phyloP scores from a whole-genome alignment of 1,284 basidiomycete genomes.

The Vanrija pseudolonga region DNA sequence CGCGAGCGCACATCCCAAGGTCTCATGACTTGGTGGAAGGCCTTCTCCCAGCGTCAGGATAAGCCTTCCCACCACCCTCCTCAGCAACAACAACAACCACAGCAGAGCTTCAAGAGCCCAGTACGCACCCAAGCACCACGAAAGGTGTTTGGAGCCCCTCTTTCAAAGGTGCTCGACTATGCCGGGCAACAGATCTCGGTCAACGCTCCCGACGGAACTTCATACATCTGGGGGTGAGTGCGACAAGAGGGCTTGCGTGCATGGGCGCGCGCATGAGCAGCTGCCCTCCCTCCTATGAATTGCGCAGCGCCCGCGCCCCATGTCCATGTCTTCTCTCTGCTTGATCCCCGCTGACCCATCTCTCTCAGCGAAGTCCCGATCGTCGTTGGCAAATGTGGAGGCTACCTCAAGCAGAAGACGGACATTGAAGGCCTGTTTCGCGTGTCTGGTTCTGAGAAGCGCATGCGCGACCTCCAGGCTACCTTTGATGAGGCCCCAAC shows the following conservation, averaged over 20 bases:
- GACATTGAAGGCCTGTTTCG: conserved; percentile 95
- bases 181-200: conserved; percentile 94
- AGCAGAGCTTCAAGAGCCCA: not conserved
- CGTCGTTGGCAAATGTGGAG: conserved; percentile 92
- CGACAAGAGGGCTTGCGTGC: no score
- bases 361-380: conserved; percentile 78
- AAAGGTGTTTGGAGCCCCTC: conserved; percentile 77
- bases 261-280: not conserved
- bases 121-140: not conserved
- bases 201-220: conserved; percentile 72
- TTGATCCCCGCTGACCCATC: conserved; percentile 36
- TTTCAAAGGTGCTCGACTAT: conserved; percentile 76
- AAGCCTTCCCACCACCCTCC: not conserved
- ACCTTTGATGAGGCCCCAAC: conserved; percentile 83
- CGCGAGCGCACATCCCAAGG: conserved; percentile 44
- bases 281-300: conserved; percentile 8
- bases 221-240: conserved; percentile 70
- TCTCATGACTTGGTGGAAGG: conserved; percentile 78
- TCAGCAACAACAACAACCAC: not conserved
- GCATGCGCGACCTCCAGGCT: conserved; percentile 91
- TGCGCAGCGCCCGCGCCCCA: conserved; percentile 1
- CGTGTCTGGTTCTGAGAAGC: conserved; percentile 85
- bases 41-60: conserved; percentile 50
- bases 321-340: not conserved
- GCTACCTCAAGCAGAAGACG: conserved; percentile 87